Conservation (phyloP, 164 flowering plant genomes). For the Buxus sempervirens region DNA sequence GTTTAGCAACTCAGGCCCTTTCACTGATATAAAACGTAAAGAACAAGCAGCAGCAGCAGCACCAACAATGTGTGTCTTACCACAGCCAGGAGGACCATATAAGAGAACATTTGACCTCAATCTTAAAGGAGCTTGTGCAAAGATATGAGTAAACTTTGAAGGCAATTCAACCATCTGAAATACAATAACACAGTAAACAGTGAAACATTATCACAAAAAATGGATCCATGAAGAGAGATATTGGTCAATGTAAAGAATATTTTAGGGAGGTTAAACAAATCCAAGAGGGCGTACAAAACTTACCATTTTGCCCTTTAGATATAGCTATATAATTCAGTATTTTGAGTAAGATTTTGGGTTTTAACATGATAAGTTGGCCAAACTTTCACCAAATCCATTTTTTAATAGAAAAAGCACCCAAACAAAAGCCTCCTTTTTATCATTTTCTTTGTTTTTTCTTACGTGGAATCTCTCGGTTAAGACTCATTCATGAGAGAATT, state of each 20-base stretch:
- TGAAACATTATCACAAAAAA: neutral
- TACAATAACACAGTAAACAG: neutral
- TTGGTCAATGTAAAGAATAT: neutral
- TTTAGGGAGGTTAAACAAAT: neutral
- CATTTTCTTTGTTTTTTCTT: too few relatives aligned
- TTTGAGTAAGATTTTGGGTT: too few relatives aligned
- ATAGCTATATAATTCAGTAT: too few relatives aligned
- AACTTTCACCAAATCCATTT: too few relatives aligned
- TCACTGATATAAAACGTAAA: constrained; percentile 84
- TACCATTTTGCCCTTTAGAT: too few relatives aligned
- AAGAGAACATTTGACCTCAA: constrained; percentile 87
- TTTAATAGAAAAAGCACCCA: too few relatives aligned
- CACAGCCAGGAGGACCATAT: constrained; percentile 99
- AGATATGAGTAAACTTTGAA: constrained; percentile 77
- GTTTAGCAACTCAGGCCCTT: constrained; percentile 96
- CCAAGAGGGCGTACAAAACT: too few relatives aligned
- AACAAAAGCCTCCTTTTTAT: too few relatives aligned
- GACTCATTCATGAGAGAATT: too few relatives aligned
- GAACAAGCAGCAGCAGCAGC: constrained; percentile 98
- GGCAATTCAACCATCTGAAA: constrained; percentile 91
- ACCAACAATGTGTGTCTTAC: constrained; percentile 96
- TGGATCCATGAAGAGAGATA: neutral
- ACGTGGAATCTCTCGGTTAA: too few relatives aligned
- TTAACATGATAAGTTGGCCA: too few relatives aligned
- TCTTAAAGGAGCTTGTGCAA: constrained; percentile 77